A percentile compares a stretch with the other conserved stretches of the same genome.
These are phyloP conservation scores for Suhomyces anneliseae DNA, from an alignment of 1,139 yeast genomes.

Conservation along the genomic window DNA sequence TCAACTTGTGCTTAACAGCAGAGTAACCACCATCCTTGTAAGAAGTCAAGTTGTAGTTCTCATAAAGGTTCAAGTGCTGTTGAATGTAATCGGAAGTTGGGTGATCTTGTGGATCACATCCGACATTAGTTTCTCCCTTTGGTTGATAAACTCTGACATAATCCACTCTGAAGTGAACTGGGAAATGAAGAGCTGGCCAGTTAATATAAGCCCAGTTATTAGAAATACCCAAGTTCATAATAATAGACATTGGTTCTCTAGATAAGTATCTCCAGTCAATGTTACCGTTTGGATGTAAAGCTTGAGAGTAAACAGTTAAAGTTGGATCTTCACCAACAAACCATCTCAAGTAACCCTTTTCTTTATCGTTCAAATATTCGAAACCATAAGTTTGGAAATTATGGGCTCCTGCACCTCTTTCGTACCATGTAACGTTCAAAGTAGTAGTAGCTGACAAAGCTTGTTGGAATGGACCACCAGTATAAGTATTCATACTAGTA, in stretches of 20 bases:
- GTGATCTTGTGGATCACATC: constrained; percentile 74
- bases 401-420: constrained; percentile 35
- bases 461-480: constrained; percentile 86
- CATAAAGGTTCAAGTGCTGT: constrained; percentile 61
- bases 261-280: constrained; percentile 72
- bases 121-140: constrained; percentile 43
- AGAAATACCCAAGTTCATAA: constrained; percentile 78
- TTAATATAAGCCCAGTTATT: constrained; percentile 82
- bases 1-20: constrained; percentile 54
- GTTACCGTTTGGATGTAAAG: constrained; percentile 82
- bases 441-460: constrained; percentile 76
- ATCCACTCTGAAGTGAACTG: constrained; percentile 66
- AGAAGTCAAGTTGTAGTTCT: constrained; percentile 59
- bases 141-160: constrained; percentile 83
- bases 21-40: constrained; percentile 70
- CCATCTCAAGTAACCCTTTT: constrained; percentile 78
- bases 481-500: constrained; percentile 71
- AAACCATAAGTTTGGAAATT: constrained; percentile 71
- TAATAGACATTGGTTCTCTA: constrained; percentile 83
- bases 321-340: constrained; percentile 71
- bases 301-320: constrained; percentile 57
- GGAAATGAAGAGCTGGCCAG: constrained; percentile 71
- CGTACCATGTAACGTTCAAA: constrained; percentile 75
- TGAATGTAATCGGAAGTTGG: constrained; percentile 78
- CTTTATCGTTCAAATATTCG: constrained; percentile 70